phyloP scores from a whole-genome alignment of 164 flowering plant genomes.

The Magnolia kwangsiensis region DNA sequence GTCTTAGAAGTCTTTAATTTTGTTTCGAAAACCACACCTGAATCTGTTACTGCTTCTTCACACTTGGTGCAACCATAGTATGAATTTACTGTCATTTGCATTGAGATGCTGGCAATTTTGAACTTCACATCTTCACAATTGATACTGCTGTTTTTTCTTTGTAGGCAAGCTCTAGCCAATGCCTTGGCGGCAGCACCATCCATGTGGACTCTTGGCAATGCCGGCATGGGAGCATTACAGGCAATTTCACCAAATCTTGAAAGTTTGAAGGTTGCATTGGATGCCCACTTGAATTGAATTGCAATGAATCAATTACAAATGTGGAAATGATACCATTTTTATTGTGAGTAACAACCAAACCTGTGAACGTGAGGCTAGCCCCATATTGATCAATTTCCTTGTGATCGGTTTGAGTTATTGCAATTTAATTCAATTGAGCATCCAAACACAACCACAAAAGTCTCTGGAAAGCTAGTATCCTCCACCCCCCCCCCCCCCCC shows the following conservation, averaged over 20 bases:
- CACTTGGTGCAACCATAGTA: no score
- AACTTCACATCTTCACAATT: not conserved
- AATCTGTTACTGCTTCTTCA: no score
- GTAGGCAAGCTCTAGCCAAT: slow-evolving; percentile 88
- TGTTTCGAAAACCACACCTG: no score
- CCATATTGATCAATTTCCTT: no score
- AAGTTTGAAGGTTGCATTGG: not conserved
- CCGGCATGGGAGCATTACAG: slow-evolving; percentile 99
- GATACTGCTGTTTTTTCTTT: not conserved
- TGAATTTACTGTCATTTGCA: no score
- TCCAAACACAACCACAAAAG: not conserved
- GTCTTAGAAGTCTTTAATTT: no score
- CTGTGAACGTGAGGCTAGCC: no score
- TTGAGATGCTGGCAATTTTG: no score
- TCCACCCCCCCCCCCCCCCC: no score
- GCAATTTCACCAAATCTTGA: slow-evolving; percentile 23
- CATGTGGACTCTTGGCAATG: slow-evolving; percentile 99
- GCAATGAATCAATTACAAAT: not conserved
- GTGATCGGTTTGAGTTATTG: not conserved
- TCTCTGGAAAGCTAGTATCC: not conserved
- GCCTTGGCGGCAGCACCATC: slow-evolving; percentile 95
- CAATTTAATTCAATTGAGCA: not conserved
- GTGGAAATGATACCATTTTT: not conserved
- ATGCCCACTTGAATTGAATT: no score
- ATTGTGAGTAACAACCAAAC: not conserved